These are phyloP conservation scores for Physcia stellaris DNA, from an alignment of 495 filamentous ascomycete species.

Conservation along the genomic window DNA sequence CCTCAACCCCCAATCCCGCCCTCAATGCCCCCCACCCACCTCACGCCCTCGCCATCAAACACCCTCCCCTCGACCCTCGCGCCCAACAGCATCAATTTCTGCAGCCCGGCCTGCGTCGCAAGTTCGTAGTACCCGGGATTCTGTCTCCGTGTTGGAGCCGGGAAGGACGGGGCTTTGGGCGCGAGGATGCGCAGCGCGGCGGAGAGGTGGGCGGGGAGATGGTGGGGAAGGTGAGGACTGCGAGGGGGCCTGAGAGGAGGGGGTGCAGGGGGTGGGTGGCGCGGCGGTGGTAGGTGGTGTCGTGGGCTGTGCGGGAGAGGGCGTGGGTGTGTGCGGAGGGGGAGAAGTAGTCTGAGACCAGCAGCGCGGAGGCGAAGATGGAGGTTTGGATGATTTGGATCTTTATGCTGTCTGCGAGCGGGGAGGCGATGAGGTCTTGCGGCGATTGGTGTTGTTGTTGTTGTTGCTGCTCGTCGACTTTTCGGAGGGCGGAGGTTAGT, in stretches of 20 bases:
- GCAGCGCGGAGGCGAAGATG: conserved; percentile 73
- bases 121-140: conserved; percentile 71
- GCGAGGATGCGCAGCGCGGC: conserved; percentile 61
- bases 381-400: conserved; percentile 75
- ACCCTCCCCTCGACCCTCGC: conserved; percentile 70
- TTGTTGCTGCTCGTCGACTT: conserved; percentile 42
- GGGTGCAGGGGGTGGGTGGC: conserved; percentile 54
- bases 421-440: conserved; percentile 26
- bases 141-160: conserved; percentile 56
- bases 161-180: conserved; percentile 56
- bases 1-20: conserved; percentile 71
- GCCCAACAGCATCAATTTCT: conserved; percentile 76
- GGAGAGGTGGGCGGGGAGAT: conserved; percentile 69
- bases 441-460: conserved; percentile 23
- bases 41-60: conserved; percentile 66
- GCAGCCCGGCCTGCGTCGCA: conserved; percentile 59
- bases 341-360: conserved; percentile 76
- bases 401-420: conserved; percentile 44
- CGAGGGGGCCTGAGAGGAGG: conserved; percentile 67
- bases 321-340: conserved; percentile 49
- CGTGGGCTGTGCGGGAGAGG: conserved; percentile 56
- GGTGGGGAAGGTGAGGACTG: conserved; percentile 62
- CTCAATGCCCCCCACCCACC: conserved; percentile 75
- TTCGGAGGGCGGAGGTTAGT: conserved; percentile 50
- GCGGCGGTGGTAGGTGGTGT: conserved; percentile 38